phyloP scores from a whole-genome alignment of 1,139 yeast genomes.

The Candida sp. region DNA sequence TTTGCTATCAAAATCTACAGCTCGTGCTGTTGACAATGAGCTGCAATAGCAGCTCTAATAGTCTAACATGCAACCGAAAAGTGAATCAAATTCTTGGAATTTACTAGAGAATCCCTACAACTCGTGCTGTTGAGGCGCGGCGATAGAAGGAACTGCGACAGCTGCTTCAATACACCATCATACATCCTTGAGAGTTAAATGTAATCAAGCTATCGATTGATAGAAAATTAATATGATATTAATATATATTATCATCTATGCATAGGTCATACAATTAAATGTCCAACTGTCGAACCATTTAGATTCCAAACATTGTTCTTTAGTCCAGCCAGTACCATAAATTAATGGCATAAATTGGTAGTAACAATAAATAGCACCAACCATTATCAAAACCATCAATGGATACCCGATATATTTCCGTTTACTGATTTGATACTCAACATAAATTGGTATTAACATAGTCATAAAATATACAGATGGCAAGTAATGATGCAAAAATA shows the following conservation, averaged over 20 bases:
- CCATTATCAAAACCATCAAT: constrained; percentile 12
- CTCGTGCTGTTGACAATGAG: too few relatives aligned
- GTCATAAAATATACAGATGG: constrained; percentile 33
- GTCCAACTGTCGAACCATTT: constrained; percentile 37
- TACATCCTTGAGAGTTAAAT: too few relatives aligned
- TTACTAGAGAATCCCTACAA: too few relatives aligned
- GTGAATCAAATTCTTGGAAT: too few relatives aligned
- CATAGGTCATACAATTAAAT: constrained; percentile 25
- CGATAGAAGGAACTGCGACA: too few relatives aligned
- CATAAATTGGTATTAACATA: constrained; percentile 26
- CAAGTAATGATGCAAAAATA: constrained; percentile 39
- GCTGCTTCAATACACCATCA: too few relatives aligned
- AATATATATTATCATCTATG: not conserved
- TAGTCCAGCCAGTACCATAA: constrained; percentile 33
- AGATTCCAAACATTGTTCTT: constrained; percentile 19
- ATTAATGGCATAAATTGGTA: constrained; percentile 26
- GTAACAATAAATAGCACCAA: constrained; percentile 15
- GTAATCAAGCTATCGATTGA: too few relatives aligned
- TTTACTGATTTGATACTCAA: constrained; percentile 25
- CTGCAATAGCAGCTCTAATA: too few relatives aligned
- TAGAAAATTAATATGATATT: too few relatives aligned
- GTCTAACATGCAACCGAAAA: too few relatives aligned
- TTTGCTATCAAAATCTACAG: too few relatives aligned
- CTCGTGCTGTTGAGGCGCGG: too few relatives aligned
- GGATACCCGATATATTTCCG: constrained; percentile 16